phyloP scores from a whole-genome alignment of 257 asterid species.

The Solanum peruvianum region DNA sequence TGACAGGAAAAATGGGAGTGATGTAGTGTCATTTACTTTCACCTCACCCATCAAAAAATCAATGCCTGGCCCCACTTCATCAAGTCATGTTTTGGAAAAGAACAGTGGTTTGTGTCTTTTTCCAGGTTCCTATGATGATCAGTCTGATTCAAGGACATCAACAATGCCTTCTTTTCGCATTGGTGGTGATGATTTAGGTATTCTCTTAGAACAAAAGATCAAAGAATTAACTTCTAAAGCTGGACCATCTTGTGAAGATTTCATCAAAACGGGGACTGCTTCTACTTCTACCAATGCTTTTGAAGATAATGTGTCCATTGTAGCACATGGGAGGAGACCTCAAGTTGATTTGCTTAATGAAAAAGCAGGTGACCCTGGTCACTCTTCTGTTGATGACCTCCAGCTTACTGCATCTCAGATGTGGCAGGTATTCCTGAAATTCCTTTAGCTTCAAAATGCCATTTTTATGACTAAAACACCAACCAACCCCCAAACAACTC shows the following conservation, averaged over 20 bases:
- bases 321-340: constrained; percentile 10
- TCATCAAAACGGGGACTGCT: constrained; percentile 21
- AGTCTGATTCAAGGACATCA: constrained; percentile 23
- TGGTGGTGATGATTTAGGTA: constrained; percentile 75
- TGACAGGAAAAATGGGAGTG: constrained; percentile 50
- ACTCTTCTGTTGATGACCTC: constrained; percentile 24
- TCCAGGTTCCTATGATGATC: constrained; percentile 20
- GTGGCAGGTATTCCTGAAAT: constrained; percentile 36
- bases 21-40: constrained; percentile 93
- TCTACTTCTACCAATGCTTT: constrained; percentile 22
- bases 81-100: constrained; percentile 23
- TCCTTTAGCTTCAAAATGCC: not conserved
- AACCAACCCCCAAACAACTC: not conserved
- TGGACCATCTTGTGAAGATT: constrained; percentile 47
- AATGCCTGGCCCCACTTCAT: constrained; percentile 25
- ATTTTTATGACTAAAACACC: constrained; percentile 14
- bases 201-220: constrained; percentile 85
- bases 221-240: constrained; percentile 75
- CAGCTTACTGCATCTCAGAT: constrained; percentile 20
- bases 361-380: constrained; percentile 24
- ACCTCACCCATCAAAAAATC: constrained; percentile 85
- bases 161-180: constrained; percentile 27
- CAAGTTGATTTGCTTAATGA: constrained; percentile 11
- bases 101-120: constrained; percentile 18
- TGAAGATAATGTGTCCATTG: constrained; percentile 14